These are phyloP conservation scores for Coelastrella sp. DNA, from an alignment of 139 green algal species.

Conservation along the genomic window DNA sequence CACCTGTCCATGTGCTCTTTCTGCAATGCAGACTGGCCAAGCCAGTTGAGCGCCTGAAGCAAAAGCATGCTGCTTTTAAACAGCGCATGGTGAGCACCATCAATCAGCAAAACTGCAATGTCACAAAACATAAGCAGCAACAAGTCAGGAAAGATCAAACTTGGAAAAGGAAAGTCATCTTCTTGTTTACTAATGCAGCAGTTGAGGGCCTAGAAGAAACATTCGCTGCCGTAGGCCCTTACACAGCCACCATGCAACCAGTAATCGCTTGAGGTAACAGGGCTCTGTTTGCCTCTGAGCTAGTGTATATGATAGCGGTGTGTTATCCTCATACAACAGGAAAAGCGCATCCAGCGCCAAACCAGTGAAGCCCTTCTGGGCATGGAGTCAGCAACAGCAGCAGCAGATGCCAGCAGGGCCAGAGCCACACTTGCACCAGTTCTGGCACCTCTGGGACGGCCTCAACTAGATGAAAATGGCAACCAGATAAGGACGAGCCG, in stretches of 20 bases:
- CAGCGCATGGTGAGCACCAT: constrained; percentile 80
- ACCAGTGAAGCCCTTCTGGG: constrained; percentile 43
- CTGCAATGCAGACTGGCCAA: constrained; percentile 63
- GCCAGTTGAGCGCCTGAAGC: constrained; percentile 78
- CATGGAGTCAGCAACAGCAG: constrained; percentile 35
- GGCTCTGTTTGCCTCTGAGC: too few relatives aligned
- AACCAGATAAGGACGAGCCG: background rate
- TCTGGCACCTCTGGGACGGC: background rate
- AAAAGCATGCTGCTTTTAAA: constrained; percentile 85
- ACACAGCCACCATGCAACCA: too few relatives aligned
- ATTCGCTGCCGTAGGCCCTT: background rate
- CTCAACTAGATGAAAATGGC: constrained; percentile 42
- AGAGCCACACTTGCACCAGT: constrained; percentile 28
- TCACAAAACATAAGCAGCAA: background rate
- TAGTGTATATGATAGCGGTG: background rate
- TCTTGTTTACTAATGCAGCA: background rate
- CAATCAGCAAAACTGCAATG: background rate
- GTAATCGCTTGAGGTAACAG: too few relatives aligned
- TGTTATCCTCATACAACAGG: constrained; percentile 54
- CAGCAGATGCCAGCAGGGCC: background rate
- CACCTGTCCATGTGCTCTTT: background rate
- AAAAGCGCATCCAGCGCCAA: constrained; percentile 74
- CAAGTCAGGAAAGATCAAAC: too few relatives aligned
- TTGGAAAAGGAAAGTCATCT: too few relatives aligned
- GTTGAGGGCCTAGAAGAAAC: background rate